Percentiles rank a stretch among this genome's conserved stretches.
These are phyloP conservation scores for Hymenoscyphus fructigenus DNA, from an alignment of 2,329 filamentous ascomycete species.

Conservation along the genomic window DNA sequence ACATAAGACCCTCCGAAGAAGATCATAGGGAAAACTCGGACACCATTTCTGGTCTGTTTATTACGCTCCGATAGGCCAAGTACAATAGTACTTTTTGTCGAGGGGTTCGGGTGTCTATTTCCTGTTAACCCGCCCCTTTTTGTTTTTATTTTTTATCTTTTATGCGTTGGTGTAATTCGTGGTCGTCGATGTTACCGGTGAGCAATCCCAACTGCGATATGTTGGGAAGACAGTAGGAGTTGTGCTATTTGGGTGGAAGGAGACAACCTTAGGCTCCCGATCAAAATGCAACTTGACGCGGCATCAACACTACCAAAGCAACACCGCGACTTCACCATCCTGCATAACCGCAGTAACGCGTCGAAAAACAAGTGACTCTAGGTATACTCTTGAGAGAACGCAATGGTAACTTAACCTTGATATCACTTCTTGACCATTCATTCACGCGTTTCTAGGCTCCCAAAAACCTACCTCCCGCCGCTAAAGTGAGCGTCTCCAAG, in stretches of 20 bases:
- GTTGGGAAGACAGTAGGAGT: too few species aligned
- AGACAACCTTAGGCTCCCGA: too few species aligned
- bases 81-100: neutral
- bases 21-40: neutral
- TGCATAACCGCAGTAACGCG: neutral
- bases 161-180: too few species aligned
- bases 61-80: neutral
- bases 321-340: neutral
- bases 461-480: constrained; percentile 55
- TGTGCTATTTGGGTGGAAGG: too few species aligned
- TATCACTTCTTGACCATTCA: neutral
- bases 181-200: too few species aligned
- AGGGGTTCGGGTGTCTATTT: neutral
- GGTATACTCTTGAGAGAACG: neutral
- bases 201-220: too few species aligned
- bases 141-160: too few species aligned
- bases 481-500: constrained; percentile 47
- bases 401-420: neutral
- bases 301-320: neutral
- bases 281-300: neutral
- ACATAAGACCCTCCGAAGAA: neutral
- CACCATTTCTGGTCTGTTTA: neutral
- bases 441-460: constrained; percentile 41
- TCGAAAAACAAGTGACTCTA: neutral
- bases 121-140: too few species aligned